Base-by-base conservation (phyloP, 2,329 filamentous ascomycete species). In the Elsinoe arachidis region DNA sequence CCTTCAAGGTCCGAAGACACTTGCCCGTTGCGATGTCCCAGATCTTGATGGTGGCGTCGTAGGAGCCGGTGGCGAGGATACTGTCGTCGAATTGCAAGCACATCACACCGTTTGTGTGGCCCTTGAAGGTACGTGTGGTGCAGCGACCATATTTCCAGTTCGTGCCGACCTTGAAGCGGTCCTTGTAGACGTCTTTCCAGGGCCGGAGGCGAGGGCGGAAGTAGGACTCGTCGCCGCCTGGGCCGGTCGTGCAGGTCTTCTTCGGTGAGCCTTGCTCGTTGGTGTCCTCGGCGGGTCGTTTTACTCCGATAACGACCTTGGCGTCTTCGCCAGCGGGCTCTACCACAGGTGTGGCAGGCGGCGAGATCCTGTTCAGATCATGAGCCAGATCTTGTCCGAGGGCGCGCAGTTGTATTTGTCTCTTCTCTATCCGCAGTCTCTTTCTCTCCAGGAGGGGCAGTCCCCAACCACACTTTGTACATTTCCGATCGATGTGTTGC, bases 81-180 rank as follows among this genome's bases (percentile, higher is more conserved):
- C 88, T 89, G 63, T 97, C 91, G 64, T 95, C 88, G 61, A 99
- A 85, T 65, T 87, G 84, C 39, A 87, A 71, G 63, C 83, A 85
- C 81, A 86, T 93, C 59, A 93, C 84, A 38, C 92, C 92, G 68
- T 96, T 96, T 10, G 82, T 85, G 71, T 97, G 86, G 1, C 91
- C 92, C 64, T 85, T 86, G 71, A 99, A 90, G 11, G 87, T 83
- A 68, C 86, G 90, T 63, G 88, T 86, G 5, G 85, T 85, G 73
- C 87, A 97, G 37, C 92, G 84, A 3, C 93, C 92, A 62, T 95
- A 90, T 70, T 96, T 95, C 93, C 93, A 99, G 70, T 97, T 97
- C 60, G 86, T 93, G 54, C 93, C 92, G 49, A 99, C 90, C 70
- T 92, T 93, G 78, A 92, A 97, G 14, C 89, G 83, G 70, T 96